phyloP scores from a whole-genome alignment of 306 rosid species.

The Dalbergia cochinchinensis region DNA sequence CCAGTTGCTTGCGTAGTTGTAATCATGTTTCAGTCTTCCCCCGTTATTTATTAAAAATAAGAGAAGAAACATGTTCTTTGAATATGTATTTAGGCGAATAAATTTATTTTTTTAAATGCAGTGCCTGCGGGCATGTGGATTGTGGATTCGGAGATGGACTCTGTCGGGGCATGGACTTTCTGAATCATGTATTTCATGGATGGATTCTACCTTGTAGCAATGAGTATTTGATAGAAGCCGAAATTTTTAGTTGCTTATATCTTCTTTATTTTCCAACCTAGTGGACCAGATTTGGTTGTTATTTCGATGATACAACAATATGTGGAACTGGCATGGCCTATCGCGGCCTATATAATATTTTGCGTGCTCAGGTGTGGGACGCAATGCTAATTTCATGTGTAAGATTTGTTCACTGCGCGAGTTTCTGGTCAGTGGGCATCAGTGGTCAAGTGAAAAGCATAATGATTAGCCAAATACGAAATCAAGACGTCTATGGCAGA shows the following conservation, averaged over 20 bases:
- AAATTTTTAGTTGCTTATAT: background rate
- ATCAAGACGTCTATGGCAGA: too few relatives aligned
- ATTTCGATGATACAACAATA: too few relatives aligned
- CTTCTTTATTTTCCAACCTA: background rate
- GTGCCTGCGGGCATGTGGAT: conserved; percentile 40
- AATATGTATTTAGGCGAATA: conserved; percentile 58
- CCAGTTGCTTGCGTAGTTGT: conserved; percentile 56
- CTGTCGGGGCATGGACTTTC: conserved; percentile 19
- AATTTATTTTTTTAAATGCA: conserved; percentile 47
- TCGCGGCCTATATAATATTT: too few relatives aligned
- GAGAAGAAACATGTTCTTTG: conserved; percentile 49
- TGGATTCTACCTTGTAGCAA: conserved; percentile 41
- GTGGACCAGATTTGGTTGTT: too few relatives aligned
- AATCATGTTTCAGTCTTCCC: conserved; percentile 47
- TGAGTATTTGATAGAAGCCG: conserved; percentile 20
- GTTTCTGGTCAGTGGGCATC: too few relatives aligned
- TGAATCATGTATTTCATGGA: conserved; percentile 36
- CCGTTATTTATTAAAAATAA: conserved; percentile 56
- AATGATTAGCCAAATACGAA: background rate
- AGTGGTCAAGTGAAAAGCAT: background rate
- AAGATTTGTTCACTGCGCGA: background rate
- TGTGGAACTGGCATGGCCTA: too few relatives aligned
- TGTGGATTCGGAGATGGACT: conserved; percentile 40
- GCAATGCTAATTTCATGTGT: background rate
- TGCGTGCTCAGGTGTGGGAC: background rate